phyloP scores from a whole-genome alignment of 345 rosid genomes.

The Murraya koenigii region DNA sequence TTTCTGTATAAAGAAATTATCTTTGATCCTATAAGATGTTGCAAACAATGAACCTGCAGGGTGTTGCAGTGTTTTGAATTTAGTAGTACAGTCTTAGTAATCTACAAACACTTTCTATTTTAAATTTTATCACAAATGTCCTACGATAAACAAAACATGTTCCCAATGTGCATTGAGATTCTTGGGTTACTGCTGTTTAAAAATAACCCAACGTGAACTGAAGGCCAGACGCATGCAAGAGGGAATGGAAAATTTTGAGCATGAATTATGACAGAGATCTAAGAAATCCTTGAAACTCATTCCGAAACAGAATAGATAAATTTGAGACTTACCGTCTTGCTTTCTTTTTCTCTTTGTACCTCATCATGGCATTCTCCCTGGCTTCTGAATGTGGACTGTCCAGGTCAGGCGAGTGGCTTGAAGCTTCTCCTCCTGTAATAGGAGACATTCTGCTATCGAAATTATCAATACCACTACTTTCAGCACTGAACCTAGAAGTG shows the following conservation, averaged over 20 bases:
- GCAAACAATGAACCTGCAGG: no score
- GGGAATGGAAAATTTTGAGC: no score
- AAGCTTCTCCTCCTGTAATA: conserved; percentile 23
- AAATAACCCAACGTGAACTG: background rate
- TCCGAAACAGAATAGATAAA: conserved; percentile 10
- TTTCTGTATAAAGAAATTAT: no score
- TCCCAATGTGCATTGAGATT: no score
- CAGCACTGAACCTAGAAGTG: conserved; percentile 35
- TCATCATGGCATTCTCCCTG: conserved; percentile 47
- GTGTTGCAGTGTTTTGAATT: no score
- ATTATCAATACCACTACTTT: conserved; percentile 30
- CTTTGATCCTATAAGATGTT: no score
- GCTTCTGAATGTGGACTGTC: conserved; percentile 34
- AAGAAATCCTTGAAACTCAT: background rate
- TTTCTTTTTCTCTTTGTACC: conserved; percentile 66
- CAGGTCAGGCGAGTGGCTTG: conserved; percentile 29
- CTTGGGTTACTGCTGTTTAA: no score
- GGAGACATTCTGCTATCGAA: conserved; percentile 39
- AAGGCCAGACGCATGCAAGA: background rate
- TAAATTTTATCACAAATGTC: no score
- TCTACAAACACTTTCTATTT: no score
- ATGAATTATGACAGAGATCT: background rate
- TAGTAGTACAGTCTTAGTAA: no score
- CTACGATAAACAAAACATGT: no score
- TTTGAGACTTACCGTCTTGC: conserved; percentile 46